Percentiles rank a stretch among this genome's conserved stretches.
phyloP scores from a whole-genome alignment of 2,329 filamentous ascomycete species.

The Penicillium sp. region DNA sequence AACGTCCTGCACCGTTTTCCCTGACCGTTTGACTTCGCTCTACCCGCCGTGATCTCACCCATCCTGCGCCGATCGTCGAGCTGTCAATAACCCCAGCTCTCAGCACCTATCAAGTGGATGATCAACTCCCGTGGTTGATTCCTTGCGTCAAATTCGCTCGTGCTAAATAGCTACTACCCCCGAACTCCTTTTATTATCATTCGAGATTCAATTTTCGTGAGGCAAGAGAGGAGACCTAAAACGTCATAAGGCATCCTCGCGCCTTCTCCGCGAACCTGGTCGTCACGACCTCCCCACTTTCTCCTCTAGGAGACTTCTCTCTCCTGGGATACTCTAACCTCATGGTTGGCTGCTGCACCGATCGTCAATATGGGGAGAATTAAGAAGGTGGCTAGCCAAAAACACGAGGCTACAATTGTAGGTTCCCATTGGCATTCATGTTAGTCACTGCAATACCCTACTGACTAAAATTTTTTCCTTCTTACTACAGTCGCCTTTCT shows the following conservation, averaged over 20 bases:
- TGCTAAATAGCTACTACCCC: background rate
- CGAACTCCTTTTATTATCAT: conserved; percentile 12
- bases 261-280: conserved; percentile 36
- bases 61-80: conserved; percentile 25
- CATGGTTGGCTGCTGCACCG: conserved; percentile 45
- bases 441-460: conserved; percentile 10
- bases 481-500: conserved; percentile 74
- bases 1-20: conserved; percentile 51
- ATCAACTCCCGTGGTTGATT: conserved; percentile 5
- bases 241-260: conserved; percentile 45
- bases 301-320: conserved; percentile 34
- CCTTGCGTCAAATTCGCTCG: background rate
- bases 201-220: conserved; percentile 33
- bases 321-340: conserved; percentile 33
- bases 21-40: conserved; percentile 32
- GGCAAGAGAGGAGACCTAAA: conserved; percentile 37
- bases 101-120: conserved; percentile 8
- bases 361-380: conserved; percentile 55
- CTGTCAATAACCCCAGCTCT: conserved; percentile 18
- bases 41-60: conserved; percentile 31
- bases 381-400: conserved; percentile 56
- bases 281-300: conserved; percentile 32
- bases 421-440: conserved; percentile 30
- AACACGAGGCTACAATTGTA: conserved; percentile 57
- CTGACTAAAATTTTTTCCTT: conserved; percentile 31